phyloP scores from a whole-genome alignment of 2,329 filamentous ascomycete species.

The Cladosporium oxysporum region DNA sequence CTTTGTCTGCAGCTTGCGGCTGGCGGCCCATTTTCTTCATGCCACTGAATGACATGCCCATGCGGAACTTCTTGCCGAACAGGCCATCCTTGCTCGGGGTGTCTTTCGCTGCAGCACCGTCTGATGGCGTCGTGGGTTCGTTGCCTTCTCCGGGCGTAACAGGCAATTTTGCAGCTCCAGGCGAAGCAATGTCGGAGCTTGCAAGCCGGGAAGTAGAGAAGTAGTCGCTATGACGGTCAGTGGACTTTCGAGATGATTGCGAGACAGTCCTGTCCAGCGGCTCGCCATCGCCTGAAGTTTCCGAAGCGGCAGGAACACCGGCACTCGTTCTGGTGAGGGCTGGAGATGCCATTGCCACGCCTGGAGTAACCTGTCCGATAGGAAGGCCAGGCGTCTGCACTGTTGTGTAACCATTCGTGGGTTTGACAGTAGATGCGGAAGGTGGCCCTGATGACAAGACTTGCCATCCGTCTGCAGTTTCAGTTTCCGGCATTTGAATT shows the following conservation, averaged over 20 bases:
- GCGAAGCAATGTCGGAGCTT: constrained; percentile 42
- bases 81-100: constrained; percentile 51
- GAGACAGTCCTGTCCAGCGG: constrained; percentile 57
- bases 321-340: constrained; percentile 44
- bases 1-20: constrained; percentile 57
- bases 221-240: constrained; percentile 69
- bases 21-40: constrained; percentile 81
- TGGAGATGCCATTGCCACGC: constrained; percentile 27
- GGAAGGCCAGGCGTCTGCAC: constrained; percentile 73
- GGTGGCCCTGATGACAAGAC: constrained; percentile 42
- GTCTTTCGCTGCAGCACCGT: constrained; percentile 55
- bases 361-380: constrained; percentile 62
- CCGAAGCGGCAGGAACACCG: neutral
- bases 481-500: constrained; percentile 55
- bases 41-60: constrained; percentile 69
- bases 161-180: constrained; percentile 31
- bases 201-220: constrained; percentile 65
- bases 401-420: constrained; percentile 61
- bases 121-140: constrained; percentile 46
- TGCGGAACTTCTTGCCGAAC: constrained; percentile 83
- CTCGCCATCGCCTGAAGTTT: constrained; percentile 37
- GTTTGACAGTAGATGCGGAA: constrained; percentile 56
- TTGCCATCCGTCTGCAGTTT: constrained; percentile 49
- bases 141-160: constrained; percentile 35
- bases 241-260: constrained; percentile 57